phyloP scores from a whole-genome alignment of 352 stramenopile species.

The Phytophthora palmivora region DNA sequence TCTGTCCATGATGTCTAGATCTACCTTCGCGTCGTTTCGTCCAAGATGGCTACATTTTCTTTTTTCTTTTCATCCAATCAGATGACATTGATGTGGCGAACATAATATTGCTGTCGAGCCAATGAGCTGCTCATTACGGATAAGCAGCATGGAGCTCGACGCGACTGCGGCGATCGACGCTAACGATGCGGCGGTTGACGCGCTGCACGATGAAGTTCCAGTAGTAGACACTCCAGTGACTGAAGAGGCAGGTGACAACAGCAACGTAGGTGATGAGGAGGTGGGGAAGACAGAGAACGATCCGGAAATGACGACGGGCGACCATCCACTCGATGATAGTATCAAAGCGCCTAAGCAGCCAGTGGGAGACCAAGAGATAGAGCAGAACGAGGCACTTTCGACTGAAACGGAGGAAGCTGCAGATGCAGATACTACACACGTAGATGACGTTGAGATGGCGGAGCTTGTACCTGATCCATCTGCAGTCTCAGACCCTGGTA shows the following conservation, averaged over 20 bases:
- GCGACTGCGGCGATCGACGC: constrained; percentile 7
- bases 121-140: constrained; percentile 20
- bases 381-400: background rate
- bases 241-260: background rate
- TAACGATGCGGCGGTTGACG: background rate
- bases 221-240: background rate
- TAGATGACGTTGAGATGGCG: constrained; percentile 2
- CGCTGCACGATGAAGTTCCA: background rate
- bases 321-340: constrained; percentile 9
- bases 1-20: background rate
- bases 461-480: background rate
- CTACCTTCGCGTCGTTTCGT: constrained; percentile 17
- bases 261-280: background rate
- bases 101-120: constrained; percentile 10
- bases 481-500: background rate
- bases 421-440: background rate
- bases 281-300: background rate
- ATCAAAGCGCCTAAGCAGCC: constrained; percentile 3
- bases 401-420: background rate
- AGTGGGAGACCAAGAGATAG: constrained; percentile 1
- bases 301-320: constrained; percentile 2
- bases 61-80: constrained; percentile 27
- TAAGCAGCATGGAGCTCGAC: constrained; percentile 29
- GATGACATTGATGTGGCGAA: background rate
- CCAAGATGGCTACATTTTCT: constrained; percentile 21